Base-by-base conservation (phyloP, 805 yeast species). In the Torulaspora delbrueckii region DNA sequence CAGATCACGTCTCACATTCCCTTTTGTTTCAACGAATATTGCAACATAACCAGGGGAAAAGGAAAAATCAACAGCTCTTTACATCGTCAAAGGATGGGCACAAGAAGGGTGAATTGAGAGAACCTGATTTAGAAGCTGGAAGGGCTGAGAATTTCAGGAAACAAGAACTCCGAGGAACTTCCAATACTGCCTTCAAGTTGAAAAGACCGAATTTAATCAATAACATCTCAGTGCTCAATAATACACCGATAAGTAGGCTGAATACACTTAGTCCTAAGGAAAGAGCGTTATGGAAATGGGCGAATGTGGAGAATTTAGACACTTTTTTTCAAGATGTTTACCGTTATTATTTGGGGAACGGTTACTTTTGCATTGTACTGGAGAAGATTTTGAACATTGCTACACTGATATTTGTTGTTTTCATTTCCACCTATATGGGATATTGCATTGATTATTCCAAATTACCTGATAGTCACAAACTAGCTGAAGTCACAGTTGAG, bases 261-360 rank as follows among this genome's bases (percentile, higher is more conserved):
- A 75, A 76, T 6, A 69, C 74, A 1, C 58, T 81, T 23, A 77
- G 80, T 41, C 78, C 86, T 1, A 71, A 72, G 48, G 96, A 90
- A 59, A 70, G 88, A 40, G 96, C 98, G 0, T 70, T 86, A 13
- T 93, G 97, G 88, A 76, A 87, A 49, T 93, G 99, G 98, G 96
- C 98, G 1, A 93, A 93, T 58, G 87, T 93, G 19, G 87, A 86
- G 54, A 93, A 93, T 63, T 74, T 93, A 63, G 99, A 93, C 67
- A 76, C 79, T 37, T 93, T 91, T 57, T 70, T 93, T 14, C 80
- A 79, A 43, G 95, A 91, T 55, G 77, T 90, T 8, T 93, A 93
- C 65, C 74, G 75, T 41, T 93, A 89, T 61, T 93, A 86, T 62
- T 69, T 84, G 23, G 95, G 95, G 2, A 86, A 83, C 60, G 99